Evolutionary conservation across 2,329 filamentous ascomycete genomes (phyloP), one percentile per base, ranked within the genome.

Genomic region (Neurospora crassa): DNA sequence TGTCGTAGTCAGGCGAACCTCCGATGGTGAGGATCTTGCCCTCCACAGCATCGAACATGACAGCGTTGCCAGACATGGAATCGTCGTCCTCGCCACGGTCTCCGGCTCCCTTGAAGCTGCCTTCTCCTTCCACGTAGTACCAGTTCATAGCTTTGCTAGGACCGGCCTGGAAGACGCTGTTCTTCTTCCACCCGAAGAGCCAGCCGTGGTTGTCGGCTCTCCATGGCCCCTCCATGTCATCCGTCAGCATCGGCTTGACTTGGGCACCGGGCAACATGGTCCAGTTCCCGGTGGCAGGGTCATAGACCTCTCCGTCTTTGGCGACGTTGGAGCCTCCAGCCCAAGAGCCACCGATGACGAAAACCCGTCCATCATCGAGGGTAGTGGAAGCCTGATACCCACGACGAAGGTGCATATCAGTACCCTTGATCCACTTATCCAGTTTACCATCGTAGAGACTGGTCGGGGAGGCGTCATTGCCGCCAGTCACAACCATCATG

Each of bases 131-230:
- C 2, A 83, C 84, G 29, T 78, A 79, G 74, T 84, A 88, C 86
- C 86, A 88, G 74, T 88, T 84, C 85, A 87, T 86, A 0, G 77
- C 76, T 67, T 78, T 81, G 63, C 80, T 83, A 1, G 85, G 85
- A 0, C 85, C 85, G 12, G 84, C 85, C 75, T 87, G 85, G 75
- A 87, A 86, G 1, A 86, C 81, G 5, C 77, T 81, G 20, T 78
- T 79, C 70, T 80, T 77, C 72, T 81, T 85, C 83, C 84, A 87
- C 11, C 77, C 81, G 70, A 86, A 85, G 1, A 87, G 79, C 86
- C 85, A 87, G 20, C 77, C 85, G 75, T 88, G 86, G 74, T 87
- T 87, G 72, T 88, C 86, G 8, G 80, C 75, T 24, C 85, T 79
- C 73, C 80, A 87, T 3, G 80, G 74, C 11, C 83, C 84, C 70